These are phyloP conservation scores for Sporothrix brunneoviolacea DNA, from an alignment of 2,329 filamentous ascomycete genomes.

Conservation along the genomic window DNA sequence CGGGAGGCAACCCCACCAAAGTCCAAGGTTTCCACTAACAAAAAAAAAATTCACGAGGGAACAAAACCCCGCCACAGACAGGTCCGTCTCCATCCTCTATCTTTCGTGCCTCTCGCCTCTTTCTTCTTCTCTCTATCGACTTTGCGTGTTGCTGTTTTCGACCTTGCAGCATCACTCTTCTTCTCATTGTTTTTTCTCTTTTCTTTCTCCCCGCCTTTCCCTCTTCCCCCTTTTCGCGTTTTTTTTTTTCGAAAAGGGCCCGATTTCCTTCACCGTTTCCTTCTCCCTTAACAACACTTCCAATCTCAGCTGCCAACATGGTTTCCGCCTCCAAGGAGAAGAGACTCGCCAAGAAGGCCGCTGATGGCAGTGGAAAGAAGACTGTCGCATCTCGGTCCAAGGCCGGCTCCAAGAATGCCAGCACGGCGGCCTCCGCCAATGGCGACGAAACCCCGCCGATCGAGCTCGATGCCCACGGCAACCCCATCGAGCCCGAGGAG, in stretches of 20 bases:
- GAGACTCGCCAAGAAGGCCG: conserved; percentile 64
- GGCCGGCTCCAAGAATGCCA: conserved; percentile 58
- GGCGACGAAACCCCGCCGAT: conserved; percentile 56
- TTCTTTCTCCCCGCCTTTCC: neutral
- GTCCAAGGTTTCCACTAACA: conserved; percentile 11
- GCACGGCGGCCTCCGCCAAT: conserved; percentile 59
- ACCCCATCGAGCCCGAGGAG: conserved; percentile 39
- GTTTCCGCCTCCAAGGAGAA: conserved; percentile 65
- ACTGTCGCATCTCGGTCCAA: conserved; percentile 60
- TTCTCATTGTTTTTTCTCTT: neutral
- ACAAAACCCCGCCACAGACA: conserved; percentile 13
- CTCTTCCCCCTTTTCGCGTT: neutral
- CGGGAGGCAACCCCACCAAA: conserved; percentile 10
- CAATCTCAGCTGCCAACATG: conserved; percentile 48
- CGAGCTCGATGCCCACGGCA: conserved; percentile 58
- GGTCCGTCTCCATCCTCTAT: neutral
- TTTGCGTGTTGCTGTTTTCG: conserved; percentile 11
- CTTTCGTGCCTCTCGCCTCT: conserved; percentile 3
- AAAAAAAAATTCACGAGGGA: conserved; percentile 11
- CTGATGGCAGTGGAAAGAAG: conserved; percentile 72
- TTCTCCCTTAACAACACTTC: neutral
- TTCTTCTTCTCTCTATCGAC: conserved; percentile 8
- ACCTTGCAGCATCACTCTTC: conserved; percentile 11
- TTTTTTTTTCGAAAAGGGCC: neutral
- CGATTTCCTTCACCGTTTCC: neutral